phyloP scores from a whole-genome alignment of 2,329 filamentous ascomycete species.

The Coniochaeta sp. region DNA sequence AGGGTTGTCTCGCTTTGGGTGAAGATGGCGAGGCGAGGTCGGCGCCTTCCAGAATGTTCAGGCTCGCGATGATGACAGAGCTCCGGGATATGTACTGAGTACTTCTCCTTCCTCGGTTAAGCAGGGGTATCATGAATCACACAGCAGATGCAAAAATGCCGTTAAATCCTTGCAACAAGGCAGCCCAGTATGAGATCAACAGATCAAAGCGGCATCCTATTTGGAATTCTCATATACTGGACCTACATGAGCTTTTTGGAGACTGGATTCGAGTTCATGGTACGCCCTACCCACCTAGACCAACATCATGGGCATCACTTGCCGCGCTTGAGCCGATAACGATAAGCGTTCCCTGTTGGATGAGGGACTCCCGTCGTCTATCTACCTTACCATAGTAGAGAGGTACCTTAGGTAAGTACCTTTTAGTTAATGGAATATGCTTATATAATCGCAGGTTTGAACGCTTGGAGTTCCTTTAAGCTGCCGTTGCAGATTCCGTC shows the following conservation, averaged over 20 bases:
- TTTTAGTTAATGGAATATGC: too few species aligned
- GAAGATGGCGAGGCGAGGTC: conserved; percentile 5
- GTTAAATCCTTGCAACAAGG: too few species aligned
- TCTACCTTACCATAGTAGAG: too few species aligned
- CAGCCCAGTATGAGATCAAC: too few species aligned
- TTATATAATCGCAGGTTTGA: too few species aligned
- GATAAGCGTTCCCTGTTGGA: neutral
- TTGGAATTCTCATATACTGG: neutral
- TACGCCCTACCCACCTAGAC: neutral
- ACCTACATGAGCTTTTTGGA: neutral
- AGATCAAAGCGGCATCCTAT: too few species aligned
- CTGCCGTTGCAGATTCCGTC: too few species aligned
- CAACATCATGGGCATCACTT: neutral
- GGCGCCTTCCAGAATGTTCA: conserved; percentile 5
- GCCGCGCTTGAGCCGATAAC: neutral
- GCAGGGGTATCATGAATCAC: too few species aligned
- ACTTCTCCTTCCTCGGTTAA: neutral
- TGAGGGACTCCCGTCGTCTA: too few species aligned
- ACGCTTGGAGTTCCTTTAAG: too few species aligned
- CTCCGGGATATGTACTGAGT: neutral
- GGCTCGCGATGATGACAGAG: neutral
- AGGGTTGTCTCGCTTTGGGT: conserved; percentile 35
- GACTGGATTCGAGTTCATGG: neutral
- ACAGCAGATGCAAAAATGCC: too few species aligned
- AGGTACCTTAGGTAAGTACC: too few species aligned